A percentile compares a stretch with the other conserved stretches of the same genome.
phyloP scores from a whole-genome alignment of 352 stramenopile genomes.

The Pythium myriotylum region DNA sequence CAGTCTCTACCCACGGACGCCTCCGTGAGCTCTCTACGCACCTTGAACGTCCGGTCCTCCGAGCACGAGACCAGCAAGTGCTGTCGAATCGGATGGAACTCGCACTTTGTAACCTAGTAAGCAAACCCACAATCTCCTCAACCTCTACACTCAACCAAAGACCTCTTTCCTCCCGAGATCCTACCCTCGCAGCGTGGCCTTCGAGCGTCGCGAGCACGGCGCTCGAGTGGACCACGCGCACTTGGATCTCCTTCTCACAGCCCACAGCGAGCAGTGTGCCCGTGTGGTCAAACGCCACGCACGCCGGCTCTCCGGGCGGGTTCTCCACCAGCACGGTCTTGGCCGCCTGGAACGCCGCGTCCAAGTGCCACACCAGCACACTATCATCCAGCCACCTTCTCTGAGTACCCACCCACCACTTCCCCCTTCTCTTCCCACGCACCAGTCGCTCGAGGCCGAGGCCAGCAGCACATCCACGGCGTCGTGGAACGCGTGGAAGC shows the following conservation, averaged over 20 bases:
- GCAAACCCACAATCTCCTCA: neutral
- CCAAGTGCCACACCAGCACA: conserved; percentile 65
- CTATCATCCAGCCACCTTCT: too few species aligned
- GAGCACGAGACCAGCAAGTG: conserved; percentile 75
- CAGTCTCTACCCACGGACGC: neutral
- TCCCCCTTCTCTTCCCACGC: too few species aligned
- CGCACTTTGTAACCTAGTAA: conserved; percentile 62
- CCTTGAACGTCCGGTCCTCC: conserved; percentile 87
- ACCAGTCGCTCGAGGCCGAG: conserved; percentile 75
- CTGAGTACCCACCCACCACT: too few species aligned
- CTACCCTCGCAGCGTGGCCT: conserved; percentile 63
- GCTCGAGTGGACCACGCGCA: conserved; percentile 54
- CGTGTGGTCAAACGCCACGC: conserved; percentile 66
- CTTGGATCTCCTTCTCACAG: conserved; percentile 50
- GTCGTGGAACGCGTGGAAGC: conserved; percentile 32
- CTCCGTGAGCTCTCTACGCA: conserved; percentile 21
- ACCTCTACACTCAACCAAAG: too few species aligned
- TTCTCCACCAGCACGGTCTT: conserved; percentile 50
- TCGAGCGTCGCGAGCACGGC: conserved; percentile 70
- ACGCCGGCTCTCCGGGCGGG: conserved; percentile 41
- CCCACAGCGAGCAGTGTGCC: conserved; percentile 61
- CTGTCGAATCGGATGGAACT: conserved; percentile 71
- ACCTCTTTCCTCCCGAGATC: too few species aligned
- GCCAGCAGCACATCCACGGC: conserved; percentile 37
- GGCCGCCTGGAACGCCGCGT: conserved; percentile 26